These are phyloP conservation scores for Atkinsonella hypoxylon DNA, from an alignment of 2,329 filamentous ascomycete species.

Conservation along the genomic window DNA sequence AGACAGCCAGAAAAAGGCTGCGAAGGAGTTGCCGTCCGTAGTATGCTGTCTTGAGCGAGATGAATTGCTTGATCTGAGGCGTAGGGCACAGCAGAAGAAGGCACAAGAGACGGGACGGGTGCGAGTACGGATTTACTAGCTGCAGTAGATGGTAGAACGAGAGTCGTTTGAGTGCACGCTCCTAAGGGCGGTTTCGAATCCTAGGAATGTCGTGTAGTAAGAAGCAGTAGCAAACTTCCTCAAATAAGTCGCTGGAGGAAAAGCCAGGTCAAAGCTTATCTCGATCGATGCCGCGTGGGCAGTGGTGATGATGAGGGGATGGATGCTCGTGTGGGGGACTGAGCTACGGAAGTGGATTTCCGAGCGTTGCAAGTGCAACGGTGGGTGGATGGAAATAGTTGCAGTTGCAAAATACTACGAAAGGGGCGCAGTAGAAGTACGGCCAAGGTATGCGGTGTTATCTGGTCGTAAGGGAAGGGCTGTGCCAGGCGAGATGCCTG, in stretches of 20 bases:
- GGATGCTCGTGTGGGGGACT: not conserved
- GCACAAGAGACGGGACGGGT: not conserved
- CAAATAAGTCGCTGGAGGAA: not conserved
- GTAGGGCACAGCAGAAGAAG: not conserved
- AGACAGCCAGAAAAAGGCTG: conserved; percentile 6
- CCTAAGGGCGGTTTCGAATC: too few relatives aligned
- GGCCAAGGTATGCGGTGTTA: not conserved
- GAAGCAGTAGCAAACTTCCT: not conserved
- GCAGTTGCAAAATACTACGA: not conserved
- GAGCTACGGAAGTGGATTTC: conserved; percentile 1
- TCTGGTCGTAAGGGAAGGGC: not conserved
- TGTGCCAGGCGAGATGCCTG: not conserved
- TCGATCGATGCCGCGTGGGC: not conserved
- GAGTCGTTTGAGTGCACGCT: too few relatives aligned
- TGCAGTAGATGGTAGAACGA: too few relatives aligned
- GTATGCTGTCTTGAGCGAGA: not conserved
- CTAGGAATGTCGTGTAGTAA: not conserved
- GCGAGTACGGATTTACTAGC: not conserved
- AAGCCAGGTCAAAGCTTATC: not conserved
- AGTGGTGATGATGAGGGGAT: not conserved
- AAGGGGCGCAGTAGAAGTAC: not conserved
- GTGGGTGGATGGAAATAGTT: not conserved
- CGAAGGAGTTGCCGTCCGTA: conserved; percentile 4
- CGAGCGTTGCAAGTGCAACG: not conserved
- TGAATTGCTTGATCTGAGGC: too few relatives aligned